Base-by-base conservation (phyloP, 768 basidiomycete genomes). In the Exsudoporus frostii region DNA sequence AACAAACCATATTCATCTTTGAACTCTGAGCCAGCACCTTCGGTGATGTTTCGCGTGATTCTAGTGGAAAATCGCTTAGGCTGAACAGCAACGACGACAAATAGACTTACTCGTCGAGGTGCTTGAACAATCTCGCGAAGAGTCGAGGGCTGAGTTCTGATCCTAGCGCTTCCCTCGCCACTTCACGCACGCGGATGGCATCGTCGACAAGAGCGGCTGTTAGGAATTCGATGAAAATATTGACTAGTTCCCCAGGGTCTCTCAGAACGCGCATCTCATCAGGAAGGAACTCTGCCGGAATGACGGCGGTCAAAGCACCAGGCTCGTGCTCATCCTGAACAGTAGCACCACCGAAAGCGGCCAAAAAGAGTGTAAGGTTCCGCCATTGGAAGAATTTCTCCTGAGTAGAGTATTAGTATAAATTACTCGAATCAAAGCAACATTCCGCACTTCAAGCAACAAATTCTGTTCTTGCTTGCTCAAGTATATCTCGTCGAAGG, bases 321-420 rank as follows among this genome's bases (percentile, higher is more conserved):
- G 78, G 68, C 38, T 83, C 74, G 30, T 79, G 75, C 40, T 75
- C 72, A 15, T 86, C 81, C 37, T 75, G 72, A 19, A 82, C 71
- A 55, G 86, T 86, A 7, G 81, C 74, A 5, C 87, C 86, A 34
- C 85, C 84, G n/a, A 85, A 77, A 0, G 88, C 81, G 4, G 89
- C 83, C 36, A 95, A 73, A 69, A 88, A 90, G 22, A 92, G 71
- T 0, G 88, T 85, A 13, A 92, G 72, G 64, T 94, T 92, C 61
- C 90, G 86, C 92, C 93, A 97, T 59, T 92, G 88, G 34, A 77
- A 80, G 38, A 84, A 80, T 58, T 83, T 78, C 19, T 91, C 89
- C 89, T 92, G 48, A 15, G 30, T 19, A 33, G 32, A 36, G 45
- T 25, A 48, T 64, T 25, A 59, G 54, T 45, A 40, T 17, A 27